Base-by-base conservation (phyloP, 306 rosid genomes). In the Vachellia pachyceras region DNA sequence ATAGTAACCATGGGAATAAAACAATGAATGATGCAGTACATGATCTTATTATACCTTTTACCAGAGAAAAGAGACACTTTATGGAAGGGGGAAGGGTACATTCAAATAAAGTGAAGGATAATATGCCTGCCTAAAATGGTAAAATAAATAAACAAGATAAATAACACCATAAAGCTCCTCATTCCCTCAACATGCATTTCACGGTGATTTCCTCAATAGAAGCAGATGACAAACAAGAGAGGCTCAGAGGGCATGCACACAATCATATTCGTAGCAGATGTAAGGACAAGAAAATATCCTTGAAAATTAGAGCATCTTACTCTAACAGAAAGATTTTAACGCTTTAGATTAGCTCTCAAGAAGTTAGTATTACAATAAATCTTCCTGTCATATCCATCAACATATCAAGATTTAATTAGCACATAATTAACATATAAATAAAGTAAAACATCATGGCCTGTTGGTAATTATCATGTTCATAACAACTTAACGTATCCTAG, bases 101-200 rank as follows among this genome's bases (percentile, higher is more conserved):
- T 37, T 66, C 55, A 65, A 55, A 80, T 77, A 42, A 77, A 36
- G 72, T 68, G 50, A 35, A 74, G 23, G 5, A 17, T 29, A 40
- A 47, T 22, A 72, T 67, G 44, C 61, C 35, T 39, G 64, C 61
- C 40, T 77, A 25, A 12, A 71, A 72, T 22, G 75, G 79, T 35
- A 76, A 36, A 69, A 20, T 37, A 73, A 80, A 37, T 72, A 69
- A 69, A 70, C n/a, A 83, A 23, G 73, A 60, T n/a, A 42, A 69
- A 49, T 35, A 79, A 50, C 77, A 65, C 69, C 71, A 54, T 64
- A 75, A 15, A 73, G 50, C 64, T 45, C 46, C 5, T 65, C 73
- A 44, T 70, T 65, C 63, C 20, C 11, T 66, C 64, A 40, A 67
- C 15, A 44, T 23, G 17, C 50, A 80, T 42, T 67, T 35, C 12